A percentile compares a stretch with the other conserved stretches of the same genome.
phyloP scores from a whole-genome alignment of 768 basidiomycete genomes.

The Suillus subalutaceus region DNA sequence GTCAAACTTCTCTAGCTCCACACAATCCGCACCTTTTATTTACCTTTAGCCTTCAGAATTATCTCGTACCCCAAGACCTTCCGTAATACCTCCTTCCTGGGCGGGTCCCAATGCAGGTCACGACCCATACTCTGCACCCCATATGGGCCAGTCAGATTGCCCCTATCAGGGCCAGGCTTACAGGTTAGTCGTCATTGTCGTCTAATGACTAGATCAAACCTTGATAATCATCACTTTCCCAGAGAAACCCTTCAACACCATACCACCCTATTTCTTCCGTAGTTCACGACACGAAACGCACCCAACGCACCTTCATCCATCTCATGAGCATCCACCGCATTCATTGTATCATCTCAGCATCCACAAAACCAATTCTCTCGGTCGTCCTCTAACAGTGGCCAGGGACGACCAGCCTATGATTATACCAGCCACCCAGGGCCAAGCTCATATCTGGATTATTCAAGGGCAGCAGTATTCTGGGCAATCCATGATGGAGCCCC shows the following conservation, averaged over 20 bases:
- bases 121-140: constrained; percentile 25
- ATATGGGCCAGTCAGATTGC: constrained; percentile 28
- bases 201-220: neutral
- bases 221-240: constrained; percentile 13
- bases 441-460: constrained; percentile 6
- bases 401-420: constrained; percentile 30
- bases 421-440: constrained; percentile 19
- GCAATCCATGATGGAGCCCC: constrained; percentile 16
- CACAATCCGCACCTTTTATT: constrained; percentile 3
- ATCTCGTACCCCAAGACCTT: constrained; percentile 41
- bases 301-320: constrained; percentile 16
- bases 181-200: constrained; percentile 24
- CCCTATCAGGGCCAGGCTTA: constrained; percentile 31
- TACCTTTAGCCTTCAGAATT: constrained; percentile 38
- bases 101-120: constrained; percentile 42
- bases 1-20: constrained; percentile 6
- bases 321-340: constrained; percentile 26
- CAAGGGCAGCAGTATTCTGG: constrained; percentile 13
- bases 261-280: constrained; percentile 27
- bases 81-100: constrained; percentile 45
- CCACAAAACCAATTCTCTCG: constrained; percentile 16
- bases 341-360: constrained; percentile 26
- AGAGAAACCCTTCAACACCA: constrained; percentile 26
- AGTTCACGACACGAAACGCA: constrained; percentile 30
- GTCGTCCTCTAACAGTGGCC: constrained; percentile 32